Percentiles rank a stretch among this genome's conserved stretches.
Conservation (phyloP, 2,329 filamentous ascomycete species). For the Apiospora phragmitis region DNA sequence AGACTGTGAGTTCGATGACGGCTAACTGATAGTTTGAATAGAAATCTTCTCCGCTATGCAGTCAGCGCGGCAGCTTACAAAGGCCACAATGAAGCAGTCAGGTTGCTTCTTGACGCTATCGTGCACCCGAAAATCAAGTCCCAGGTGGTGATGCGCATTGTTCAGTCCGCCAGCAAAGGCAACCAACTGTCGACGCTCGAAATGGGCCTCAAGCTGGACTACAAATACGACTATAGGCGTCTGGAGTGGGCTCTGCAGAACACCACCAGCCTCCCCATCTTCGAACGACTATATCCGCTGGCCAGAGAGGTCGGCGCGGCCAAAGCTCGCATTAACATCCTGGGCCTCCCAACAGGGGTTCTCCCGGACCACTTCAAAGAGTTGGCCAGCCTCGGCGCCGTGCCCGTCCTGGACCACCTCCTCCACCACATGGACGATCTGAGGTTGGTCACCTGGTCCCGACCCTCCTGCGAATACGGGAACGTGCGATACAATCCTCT, state of each 20-base stretch:
- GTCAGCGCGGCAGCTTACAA: not conserved
- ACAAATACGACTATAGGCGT: accelerated
- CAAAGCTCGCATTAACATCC: too few relatives aligned
- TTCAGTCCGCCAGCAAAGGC: not conserved
- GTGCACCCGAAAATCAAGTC: not conserved
- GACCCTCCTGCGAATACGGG: too few relatives aligned
- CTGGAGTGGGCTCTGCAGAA: accelerated
- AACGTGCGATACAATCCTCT: not conserved
- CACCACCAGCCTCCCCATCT: not conserved
- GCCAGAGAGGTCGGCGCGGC: not conserved
- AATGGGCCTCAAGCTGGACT: not conserved
- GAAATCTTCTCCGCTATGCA: not conserved
- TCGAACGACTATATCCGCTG: not conserved
- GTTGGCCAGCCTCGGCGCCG: not conserved
- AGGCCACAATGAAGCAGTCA: not conserved
- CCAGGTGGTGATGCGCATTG: not conserved
- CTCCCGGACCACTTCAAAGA: not conserved
- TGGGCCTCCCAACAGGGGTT: accelerated
- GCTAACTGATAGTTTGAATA: not conserved
- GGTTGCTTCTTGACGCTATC: not conserved
- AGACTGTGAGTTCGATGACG: not conserved
- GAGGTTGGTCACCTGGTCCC: not conserved
- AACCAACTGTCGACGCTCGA: not conserved
- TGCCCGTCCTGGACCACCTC: not conserved
- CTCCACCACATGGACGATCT: not conserved